Evolutionary conservation across 305 asterid genomes (phyloP).

Genomic region (Nicotiana rustica): DNA sequence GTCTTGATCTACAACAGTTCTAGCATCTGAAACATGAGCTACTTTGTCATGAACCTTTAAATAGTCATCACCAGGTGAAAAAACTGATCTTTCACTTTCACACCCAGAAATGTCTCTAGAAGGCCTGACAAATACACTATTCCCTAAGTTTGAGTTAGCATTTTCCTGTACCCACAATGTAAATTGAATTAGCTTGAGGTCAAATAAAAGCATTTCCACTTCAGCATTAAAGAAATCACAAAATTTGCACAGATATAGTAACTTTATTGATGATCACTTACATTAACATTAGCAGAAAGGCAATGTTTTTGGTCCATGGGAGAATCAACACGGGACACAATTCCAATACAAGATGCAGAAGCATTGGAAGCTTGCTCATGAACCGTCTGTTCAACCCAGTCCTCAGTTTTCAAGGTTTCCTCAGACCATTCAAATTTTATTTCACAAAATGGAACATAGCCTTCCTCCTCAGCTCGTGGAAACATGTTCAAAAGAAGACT

Average conservation of each 20-base stretch:
- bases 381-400: conserved; percentile 40
- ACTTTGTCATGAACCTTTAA: conserved; percentile 23
- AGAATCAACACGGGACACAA: not conserved
- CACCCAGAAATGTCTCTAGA: conserved; percentile 39
- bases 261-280: conserved; percentile 31
- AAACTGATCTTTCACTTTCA: conserved; percentile 26
- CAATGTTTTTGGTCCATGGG: conserved; percentile 34
- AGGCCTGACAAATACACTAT: conserved; percentile 38
- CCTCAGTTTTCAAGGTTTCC: conserved; percentile 37
- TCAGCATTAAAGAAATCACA: conserved; percentile 21
- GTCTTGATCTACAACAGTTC: conserved; percentile 1
- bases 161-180: conserved; percentile 44
- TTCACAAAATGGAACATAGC: conserved; percentile 69
- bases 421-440: conserved; percentile 43
- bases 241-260: conserved; percentile 30
- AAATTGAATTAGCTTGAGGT: conserved; percentile 1
- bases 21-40: conserved; percentile 32
- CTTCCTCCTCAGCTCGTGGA: conserved; percentile 57
- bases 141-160: conserved; percentile 41
- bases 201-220: not conserved
- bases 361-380: conserved; percentile 36
- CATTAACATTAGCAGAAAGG: conserved; percentile 40
- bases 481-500: conserved; percentile 53
- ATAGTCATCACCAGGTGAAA: not conserved
- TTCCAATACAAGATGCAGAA: conserved; percentile 42